Evolutionary conservation across 345 rosid genomes (phyloP).

Genomic region (Dimocarpus longan): DNA sequence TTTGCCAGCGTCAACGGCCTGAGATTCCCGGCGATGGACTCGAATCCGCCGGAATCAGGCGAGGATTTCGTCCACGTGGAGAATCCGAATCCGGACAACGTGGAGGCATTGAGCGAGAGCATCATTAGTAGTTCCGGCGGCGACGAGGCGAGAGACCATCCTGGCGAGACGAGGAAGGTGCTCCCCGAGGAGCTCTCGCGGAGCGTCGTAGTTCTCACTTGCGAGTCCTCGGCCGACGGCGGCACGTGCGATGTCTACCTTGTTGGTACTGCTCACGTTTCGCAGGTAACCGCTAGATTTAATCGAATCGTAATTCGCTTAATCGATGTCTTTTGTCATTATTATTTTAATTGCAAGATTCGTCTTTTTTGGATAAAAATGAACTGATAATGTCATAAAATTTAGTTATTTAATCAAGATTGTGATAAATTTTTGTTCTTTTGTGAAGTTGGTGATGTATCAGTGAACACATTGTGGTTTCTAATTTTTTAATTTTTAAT

Average conservation of each 20-base stretch:
- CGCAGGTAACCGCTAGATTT: constrained; percentile 52
- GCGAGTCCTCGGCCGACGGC: constrained; percentile 70
- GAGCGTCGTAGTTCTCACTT: constrained; percentile 65
- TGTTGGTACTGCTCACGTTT: constrained; percentile 94
- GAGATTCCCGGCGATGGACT: constrained; percentile 42
- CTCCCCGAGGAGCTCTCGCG: constrained; percentile 76
- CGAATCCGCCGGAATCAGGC: constrained; percentile 39
- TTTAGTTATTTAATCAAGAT: neutral
- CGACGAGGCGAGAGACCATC: constrained; percentile 38
- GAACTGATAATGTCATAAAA: neutral
- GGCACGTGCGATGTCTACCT: constrained; percentile 84
- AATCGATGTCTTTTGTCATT: neutral
- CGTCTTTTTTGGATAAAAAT: neutral
- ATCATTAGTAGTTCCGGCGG: constrained; percentile 52
- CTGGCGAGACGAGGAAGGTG: constrained; percentile 30
- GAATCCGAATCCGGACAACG: constrained; percentile 46
- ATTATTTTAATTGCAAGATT: neutral
- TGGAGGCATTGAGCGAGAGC: constrained; percentile 65
- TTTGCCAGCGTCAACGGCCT: constrained; percentile 21
- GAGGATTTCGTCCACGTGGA: constrained; percentile 88
- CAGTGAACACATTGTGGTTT: constrained; percentile 7
- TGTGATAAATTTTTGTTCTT: neutral
- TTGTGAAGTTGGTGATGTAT: neutral
- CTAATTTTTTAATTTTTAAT: neutral
- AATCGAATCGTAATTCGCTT: neutral